Percentiles rank a stretch among this genome's conserved stretches.
phyloP scores from a whole-genome alignment of 345 rosid genomes.

The Combretum micranthum region DNA sequence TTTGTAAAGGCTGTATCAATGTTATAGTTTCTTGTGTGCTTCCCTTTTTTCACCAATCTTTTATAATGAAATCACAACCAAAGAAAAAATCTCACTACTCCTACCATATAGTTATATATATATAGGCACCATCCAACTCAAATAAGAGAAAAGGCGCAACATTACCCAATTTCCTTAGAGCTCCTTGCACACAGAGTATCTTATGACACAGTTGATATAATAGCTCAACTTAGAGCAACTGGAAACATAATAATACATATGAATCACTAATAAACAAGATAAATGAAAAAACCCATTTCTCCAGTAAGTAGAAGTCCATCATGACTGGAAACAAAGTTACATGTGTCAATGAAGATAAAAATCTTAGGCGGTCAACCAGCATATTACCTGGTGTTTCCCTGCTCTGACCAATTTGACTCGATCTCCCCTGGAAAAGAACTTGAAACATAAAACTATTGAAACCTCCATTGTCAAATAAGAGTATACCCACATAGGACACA shows the following conservation, averaged over 20 bases:
- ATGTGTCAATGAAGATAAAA: too few species aligned
- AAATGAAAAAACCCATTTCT: background rate
- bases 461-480: background rate
- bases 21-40: too few species aligned
- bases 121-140: background rate
- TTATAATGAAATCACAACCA: too few species aligned
- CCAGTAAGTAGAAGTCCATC: too few species aligned
- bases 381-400: slow-evolving; percentile 81
- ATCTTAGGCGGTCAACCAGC: background rate
- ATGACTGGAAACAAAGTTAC: too few species aligned
- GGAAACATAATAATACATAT: too few species aligned
- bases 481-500: slow-evolving; percentile 3
- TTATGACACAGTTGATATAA: background rate
- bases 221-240: background rate
- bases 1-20: too few species aligned
- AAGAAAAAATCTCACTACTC: too few species aligned
- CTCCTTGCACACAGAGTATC: background rate
- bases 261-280: slow-evolving; percentile 1
- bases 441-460: slow-evolving; percentile 12
- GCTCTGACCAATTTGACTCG: slow-evolving; percentile 77
- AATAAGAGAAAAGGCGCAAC: background rate
- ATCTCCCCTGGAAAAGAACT: slow-evolving; percentile 56
- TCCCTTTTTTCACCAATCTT: too few species aligned
- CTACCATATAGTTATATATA: background rate
- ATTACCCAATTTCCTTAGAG: background rate